Evolutionary conservation across 139 green algal species (phyloP).

Genomic region (Closterium sp.): DNA sequence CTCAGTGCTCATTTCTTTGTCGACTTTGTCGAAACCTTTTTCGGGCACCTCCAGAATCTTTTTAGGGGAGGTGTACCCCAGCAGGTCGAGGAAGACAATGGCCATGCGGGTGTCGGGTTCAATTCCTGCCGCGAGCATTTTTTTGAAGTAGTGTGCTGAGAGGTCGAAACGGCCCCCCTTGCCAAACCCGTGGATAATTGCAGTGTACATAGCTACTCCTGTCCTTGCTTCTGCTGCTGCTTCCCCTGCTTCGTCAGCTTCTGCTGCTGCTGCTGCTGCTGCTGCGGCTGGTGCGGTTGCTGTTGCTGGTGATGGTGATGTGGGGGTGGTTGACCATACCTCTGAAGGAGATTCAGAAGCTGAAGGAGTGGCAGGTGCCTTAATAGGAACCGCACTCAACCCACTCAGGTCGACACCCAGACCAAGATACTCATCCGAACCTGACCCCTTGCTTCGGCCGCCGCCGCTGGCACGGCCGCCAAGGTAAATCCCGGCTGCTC

Average conservation of each 20-base stretch:
- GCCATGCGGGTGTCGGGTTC: background rate
- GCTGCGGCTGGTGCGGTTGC: background rate
- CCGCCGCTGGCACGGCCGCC: background rate
- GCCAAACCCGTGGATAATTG: background rate
- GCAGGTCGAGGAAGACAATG: background rate
- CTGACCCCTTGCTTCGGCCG: background rate
- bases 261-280: background rate
- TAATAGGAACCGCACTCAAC: background rate
- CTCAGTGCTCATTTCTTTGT: no score
- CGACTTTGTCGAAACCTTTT: no score
- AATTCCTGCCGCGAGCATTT: background rate
- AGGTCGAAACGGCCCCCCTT: background rate
- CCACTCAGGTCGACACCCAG: background rate
- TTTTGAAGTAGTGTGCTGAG: background rate
- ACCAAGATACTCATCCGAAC: background rate
- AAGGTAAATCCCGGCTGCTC: background rate
- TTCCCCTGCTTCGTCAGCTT: background rate
- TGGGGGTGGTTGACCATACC: no score
- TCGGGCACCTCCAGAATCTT: background rate
- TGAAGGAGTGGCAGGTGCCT: no score
- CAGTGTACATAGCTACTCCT: background rate
- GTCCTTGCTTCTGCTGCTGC: background rate
- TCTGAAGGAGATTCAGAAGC: no score
- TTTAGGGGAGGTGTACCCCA: background rate
- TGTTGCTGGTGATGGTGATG: no score